Evolutionary conservation across 345 rosid species (phyloP).

Genomic region (Sisymbrium altissimum): DNA sequence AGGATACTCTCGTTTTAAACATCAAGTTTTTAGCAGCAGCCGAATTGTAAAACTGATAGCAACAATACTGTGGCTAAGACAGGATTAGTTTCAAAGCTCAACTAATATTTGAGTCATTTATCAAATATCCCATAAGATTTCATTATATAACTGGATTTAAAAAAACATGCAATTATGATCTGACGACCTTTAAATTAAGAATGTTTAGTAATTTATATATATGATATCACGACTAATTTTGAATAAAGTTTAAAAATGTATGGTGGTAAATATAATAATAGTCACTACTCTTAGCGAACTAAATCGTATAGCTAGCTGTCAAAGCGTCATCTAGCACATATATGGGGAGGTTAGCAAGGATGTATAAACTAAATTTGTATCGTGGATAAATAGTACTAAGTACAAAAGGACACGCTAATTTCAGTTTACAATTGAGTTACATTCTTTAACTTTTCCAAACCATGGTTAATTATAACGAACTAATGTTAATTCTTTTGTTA

Average conservation of each 20-base stretch:
- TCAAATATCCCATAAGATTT: too few relatives aligned
- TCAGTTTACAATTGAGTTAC: neutral
- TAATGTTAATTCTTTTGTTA: neutral
- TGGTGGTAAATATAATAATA: neutral
- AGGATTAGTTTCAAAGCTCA: neutral
- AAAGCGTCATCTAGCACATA: conserved; percentile 19
- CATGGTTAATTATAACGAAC: neutral
- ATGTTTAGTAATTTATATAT: neutral
- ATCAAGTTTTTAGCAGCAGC: neutral
- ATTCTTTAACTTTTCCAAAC: neutral
- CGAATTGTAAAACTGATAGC: neutral
- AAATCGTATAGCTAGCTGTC: conserved; percentile 14
- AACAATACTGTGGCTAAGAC: neutral
- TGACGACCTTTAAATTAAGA: neutral
- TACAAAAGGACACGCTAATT: conserved; percentile 20
- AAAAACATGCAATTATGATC: neutral
- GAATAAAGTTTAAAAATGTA: neutral
- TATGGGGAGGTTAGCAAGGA: neutral
- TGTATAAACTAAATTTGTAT: neutral
- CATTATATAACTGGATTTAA: neutral
- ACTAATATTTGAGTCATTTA: neutral
- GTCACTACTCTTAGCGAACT: neutral
- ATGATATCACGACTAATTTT: neutral
- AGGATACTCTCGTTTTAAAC: conserved; percentile 3
- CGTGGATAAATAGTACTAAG: conserved; percentile 14